phyloP scores from a whole-genome alignment of 208 protist genomes.

The Trypanosoma brucei region DNA sequence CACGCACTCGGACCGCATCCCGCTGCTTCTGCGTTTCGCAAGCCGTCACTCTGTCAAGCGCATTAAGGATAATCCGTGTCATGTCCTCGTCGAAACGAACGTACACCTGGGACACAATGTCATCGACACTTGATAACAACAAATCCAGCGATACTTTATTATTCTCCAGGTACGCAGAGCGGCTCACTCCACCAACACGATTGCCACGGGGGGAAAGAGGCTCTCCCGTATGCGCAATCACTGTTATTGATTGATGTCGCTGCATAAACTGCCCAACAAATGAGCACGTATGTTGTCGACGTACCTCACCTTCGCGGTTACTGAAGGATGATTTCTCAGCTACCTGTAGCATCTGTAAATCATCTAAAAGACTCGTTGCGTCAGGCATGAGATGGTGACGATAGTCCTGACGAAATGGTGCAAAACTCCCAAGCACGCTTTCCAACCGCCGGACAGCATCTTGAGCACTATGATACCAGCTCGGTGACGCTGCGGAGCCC shows the following conservation, averaged over 20 bases:
- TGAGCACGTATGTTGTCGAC: constrained; percentile 26
- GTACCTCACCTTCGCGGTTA: constrained; percentile 23
- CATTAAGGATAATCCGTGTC: constrained; percentile 87
- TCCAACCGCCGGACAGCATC: constrained; percentile 34
- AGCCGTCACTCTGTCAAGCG: constrained; percentile 72
- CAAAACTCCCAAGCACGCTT: constrained; percentile 30
- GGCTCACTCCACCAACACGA: constrained; percentile 50
- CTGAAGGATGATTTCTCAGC: constrained; percentile 21
- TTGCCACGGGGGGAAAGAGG: constrained; percentile 77
- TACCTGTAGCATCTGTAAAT: constrained; percentile 1
- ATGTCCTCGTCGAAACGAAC: constrained; percentile 85
- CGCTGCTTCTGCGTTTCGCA: constrained; percentile 63
- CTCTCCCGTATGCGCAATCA: constrained; percentile 67
- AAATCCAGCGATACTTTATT: constrained; percentile 78
- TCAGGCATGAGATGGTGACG: constrained; percentile 6
- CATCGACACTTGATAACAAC: constrained; percentile 79
- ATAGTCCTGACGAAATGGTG: constrained; percentile 7
- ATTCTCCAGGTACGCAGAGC: constrained; percentile 54
- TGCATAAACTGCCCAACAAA: constrained; percentile 72
- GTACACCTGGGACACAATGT: constrained; percentile 89
- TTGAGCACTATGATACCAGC: constrained; percentile 25
- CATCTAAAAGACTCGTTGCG: constrained; percentile 21
- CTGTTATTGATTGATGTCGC: constrained; percentile 57
- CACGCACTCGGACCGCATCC: constrained; percentile 55
- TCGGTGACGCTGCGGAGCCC: constrained; percentile 6